Conservation (phyloP, 768 basidiomycete genomes). For the Lactarius hengduanensis region DNA sequence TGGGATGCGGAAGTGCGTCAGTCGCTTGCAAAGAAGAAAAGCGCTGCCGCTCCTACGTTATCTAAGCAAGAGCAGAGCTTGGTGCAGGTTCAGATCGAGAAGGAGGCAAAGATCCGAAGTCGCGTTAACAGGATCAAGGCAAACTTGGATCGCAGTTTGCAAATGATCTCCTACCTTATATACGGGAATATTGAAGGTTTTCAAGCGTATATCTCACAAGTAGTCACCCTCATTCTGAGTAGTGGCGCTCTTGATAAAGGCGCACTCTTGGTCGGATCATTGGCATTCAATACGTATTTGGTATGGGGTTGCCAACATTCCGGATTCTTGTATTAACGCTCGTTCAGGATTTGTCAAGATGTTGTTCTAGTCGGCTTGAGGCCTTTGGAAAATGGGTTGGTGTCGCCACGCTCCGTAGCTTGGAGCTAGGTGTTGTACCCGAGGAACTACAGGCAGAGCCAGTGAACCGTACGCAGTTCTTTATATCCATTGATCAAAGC, state of each 20-base stretch:
- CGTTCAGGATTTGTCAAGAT: conserved; percentile 60
- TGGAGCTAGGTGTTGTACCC: conserved; percentile 64
- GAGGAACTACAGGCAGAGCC: conserved; percentile 72
- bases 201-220: conserved; percentile 50
- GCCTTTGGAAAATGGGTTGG: conserved; percentile 70
- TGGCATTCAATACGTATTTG: conserved; percentile 75
- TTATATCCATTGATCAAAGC: background rate
- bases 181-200: conserved; percentile 50
- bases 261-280: conserved; percentile 55
- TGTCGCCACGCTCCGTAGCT: conserved; percentile 76
- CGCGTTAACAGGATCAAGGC: conserved; percentile 55
- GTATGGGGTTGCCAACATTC: conserved; percentile 43
- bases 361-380: conserved; percentile 73
- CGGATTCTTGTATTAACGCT: background rate
- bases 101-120: conserved; percentile 68
- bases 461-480: conserved; percentile 49
- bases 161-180: conserved; percentile 65
- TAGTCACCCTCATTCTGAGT: conserved; percentile 58
- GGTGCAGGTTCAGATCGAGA: conserved; percentile 79
- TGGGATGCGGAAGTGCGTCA: conserved; percentile 96
- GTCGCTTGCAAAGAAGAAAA: conserved; percentile 79
- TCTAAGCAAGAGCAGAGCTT: conserved; percentile 85
- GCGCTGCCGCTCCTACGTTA: conserved; percentile 46
- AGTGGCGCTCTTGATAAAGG: conserved; percentile 63
- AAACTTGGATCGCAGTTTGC: conserved; percentile 62